phyloP scores from a whole-genome alignment of 2,329 filamentous ascomycete species.

The Ascochyta pisi region DNA sequence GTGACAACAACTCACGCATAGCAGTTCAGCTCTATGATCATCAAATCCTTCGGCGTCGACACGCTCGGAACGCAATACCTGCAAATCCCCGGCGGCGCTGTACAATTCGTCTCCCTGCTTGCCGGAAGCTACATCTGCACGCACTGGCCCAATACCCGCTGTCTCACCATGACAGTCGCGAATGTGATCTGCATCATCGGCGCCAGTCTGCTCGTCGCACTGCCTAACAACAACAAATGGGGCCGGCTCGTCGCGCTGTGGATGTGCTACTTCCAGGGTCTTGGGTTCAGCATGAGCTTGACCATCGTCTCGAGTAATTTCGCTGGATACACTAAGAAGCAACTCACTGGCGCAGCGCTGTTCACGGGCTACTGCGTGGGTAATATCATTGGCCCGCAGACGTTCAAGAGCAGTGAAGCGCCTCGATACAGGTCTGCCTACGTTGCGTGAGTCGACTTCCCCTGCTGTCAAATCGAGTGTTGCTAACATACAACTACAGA shows the following conservation, averaged over 20 bases:
- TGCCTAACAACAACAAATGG: constrained; percentile 35
- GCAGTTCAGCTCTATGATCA: constrained; percentile 57
- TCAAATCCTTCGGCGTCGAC: constrained; percentile 81
- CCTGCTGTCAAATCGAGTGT: background rate
- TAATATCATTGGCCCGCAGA: constrained; percentile 53
- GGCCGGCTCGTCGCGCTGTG: constrained; percentile 37
- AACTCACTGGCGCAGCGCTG: constrained; percentile 60
- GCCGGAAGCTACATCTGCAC: constrained; percentile 38
- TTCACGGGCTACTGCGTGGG: constrained; percentile 52
- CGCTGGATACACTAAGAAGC: constrained; percentile 53
- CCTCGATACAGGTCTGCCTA: constrained; percentile 42
- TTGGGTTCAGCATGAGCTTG: constrained; percentile 39
- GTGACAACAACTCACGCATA: background rate
- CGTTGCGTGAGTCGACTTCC: constrained; percentile 13
- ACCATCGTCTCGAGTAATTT: constrained; percentile 54
- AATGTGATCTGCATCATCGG: constrained; percentile 38
- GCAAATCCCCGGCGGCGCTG: constrained; percentile 64
- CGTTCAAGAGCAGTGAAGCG: constrained; percentile 49
- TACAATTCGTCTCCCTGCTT: constrained; percentile 50
- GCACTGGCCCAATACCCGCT: constrained; percentile 21
- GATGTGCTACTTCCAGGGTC: constrained; percentile 56
- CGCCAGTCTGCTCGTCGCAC: constrained; percentile 25
- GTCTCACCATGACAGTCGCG: constrained; percentile 44
- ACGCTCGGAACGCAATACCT: constrained; percentile 78
- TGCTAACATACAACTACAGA: constrained; percentile 1